Conservation (phyloP, 2,329 filamentous ascomycete genomes). For the Ramularia endophylla region DNA sequence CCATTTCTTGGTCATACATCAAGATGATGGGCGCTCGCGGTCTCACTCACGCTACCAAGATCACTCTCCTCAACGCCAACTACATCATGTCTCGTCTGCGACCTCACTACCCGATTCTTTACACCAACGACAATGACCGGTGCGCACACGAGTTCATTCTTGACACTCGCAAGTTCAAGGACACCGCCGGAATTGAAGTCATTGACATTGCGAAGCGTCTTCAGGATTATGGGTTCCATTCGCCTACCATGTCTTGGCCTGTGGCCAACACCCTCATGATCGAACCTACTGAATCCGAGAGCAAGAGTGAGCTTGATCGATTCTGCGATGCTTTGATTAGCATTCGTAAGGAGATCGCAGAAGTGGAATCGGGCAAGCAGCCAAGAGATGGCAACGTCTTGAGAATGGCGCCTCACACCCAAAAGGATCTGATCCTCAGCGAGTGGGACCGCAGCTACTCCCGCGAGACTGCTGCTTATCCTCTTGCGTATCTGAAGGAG, state of each 20-base stretch:
- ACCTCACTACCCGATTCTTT: conserved; percentile 84
- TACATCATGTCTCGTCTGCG: conserved; percentile 87
- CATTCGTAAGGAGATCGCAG: conserved; percentile 78
- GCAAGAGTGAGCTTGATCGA: conserved; percentile 84
- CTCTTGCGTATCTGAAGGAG: conserved; percentile 72
- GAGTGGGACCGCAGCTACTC: conserved; percentile 82
- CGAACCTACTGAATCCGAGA: conserved; percentile 91
- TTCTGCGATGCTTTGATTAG: conserved; percentile 86
- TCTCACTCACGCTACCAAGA: conserved; percentile 81
- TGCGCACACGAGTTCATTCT: conserved; percentile 98
- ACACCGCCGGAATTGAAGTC: conserved; percentile 75
- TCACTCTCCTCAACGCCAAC: conserved; percentile 93
- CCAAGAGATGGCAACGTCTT: conserved; percentile 75
- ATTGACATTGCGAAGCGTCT: conserved; percentile 95
- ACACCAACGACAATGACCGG: conserved; percentile 80
- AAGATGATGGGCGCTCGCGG: conserved; percentile 84
- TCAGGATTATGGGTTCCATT: conserved; percentile 96
- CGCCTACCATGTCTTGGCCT: conserved; percentile 95
- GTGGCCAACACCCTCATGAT: conserved; percentile 97
- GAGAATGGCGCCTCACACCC: conserved; percentile 82
- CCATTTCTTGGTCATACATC: conserved; percentile 94
- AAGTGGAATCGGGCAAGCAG: conserved; percentile 71
- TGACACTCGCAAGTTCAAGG: conserved; percentile 78
- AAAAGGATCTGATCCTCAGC: conserved; percentile 67
- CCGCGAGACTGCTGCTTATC: conserved; percentile 80